Percentiles rank a stretch among this genome's conserved stretches.
Conservation (phyloP, 2,329 filamentous ascomycete genomes). For the Microsporum ferrugineum region DNA sequence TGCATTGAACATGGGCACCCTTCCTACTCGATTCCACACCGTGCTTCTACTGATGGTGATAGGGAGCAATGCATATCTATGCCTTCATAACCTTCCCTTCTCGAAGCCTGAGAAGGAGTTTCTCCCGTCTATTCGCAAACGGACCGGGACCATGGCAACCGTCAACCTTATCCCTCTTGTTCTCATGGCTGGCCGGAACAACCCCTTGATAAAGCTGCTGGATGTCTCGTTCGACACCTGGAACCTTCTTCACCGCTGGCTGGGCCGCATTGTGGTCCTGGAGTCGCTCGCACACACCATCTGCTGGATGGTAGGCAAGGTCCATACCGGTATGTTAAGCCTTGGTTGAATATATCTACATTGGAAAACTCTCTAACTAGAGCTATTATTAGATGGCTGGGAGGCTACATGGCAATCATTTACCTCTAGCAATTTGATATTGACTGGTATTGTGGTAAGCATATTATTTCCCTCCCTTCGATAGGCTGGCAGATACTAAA, state of each 20-base stretch:
- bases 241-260: conserved; percentile 60
- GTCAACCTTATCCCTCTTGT: conserved; percentile 31
- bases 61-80: conserved; percentile 39
- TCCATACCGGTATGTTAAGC: conserved; percentile 33
- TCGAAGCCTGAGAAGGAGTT: conserved; percentile 24
- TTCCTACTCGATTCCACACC: conserved; percentile 38
- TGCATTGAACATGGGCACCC: conserved; percentile 35
- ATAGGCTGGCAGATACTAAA: conserved; percentile 10
- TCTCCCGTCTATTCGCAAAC: conserved; percentile 33
- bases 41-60: conserved; percentile 32
- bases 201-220: conserved; percentile 27
- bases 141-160: conserved; percentile 28
- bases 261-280: conserved; percentile 57
- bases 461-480: conserved; percentile 23
- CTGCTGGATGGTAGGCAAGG: conserved; percentile 63
- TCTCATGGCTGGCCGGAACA: conserved; percentile 29
- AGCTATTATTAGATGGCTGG: conserved; percentile 27
- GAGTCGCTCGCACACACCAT: conserved; percentile 60
- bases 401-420: conserved; percentile 22
- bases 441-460: conserved; percentile 37
- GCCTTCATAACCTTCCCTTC: conserved; percentile 35
- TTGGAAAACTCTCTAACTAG: background rate
- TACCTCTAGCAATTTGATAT: conserved; percentile 25
- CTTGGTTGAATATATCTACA: conserved; percentile 23
- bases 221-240: conserved; percentile 29